Percentiles rank a stretch among this genome's conserved stretches.
phyloP scores from a whole-genome alignment of 1,139 yeast species.

The Kurtzmaniella quercitrusa region DNA sequence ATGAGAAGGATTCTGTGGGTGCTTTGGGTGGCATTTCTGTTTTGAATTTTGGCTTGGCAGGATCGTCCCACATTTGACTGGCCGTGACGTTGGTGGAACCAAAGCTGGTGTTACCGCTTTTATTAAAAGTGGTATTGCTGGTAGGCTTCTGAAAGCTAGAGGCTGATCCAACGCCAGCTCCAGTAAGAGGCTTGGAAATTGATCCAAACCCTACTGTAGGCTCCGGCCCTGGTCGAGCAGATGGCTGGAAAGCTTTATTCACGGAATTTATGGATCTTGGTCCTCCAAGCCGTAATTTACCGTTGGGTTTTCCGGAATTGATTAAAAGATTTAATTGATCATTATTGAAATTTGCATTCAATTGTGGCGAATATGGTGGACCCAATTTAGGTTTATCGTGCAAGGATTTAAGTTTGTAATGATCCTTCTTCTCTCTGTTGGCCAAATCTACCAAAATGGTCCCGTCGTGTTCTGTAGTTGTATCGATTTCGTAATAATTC shows the following conservation, averaged over 20 bases:
- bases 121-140: too few relatives aligned
- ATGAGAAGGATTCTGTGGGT: too few relatives aligned
- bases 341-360: constrained; percentile 46
- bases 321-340: constrained; percentile 28
- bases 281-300: constrained; percentile 15
- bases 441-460: constrained; percentile 48
- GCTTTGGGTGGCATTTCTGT: too few relatives aligned
- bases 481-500: constrained; percentile 58
- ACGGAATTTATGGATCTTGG: neutral
- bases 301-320: constrained; percentile 35
- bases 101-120: too few relatives aligned
- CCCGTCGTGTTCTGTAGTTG: constrained; percentile 30
- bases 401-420: constrained; percentile 41
- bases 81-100: too few relatives aligned
- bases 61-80: too few relatives aligned
- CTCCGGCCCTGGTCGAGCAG: neutral
- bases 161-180: neutral
- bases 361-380: constrained; percentile 53
- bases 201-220: neutral
- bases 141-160: too few relatives aligned
- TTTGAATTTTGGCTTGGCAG: too few relatives aligned
- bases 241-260: neutral
- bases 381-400: constrained; percentile 46
- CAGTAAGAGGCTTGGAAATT: neutral
- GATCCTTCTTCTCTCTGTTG: constrained; percentile 43